Evolutionary conservation across 495 filamentous ascomycete species (phyloP), one percentile per base, ranked within the genome.

Genomic region (Beverwykella pulmonaria): DNA sequence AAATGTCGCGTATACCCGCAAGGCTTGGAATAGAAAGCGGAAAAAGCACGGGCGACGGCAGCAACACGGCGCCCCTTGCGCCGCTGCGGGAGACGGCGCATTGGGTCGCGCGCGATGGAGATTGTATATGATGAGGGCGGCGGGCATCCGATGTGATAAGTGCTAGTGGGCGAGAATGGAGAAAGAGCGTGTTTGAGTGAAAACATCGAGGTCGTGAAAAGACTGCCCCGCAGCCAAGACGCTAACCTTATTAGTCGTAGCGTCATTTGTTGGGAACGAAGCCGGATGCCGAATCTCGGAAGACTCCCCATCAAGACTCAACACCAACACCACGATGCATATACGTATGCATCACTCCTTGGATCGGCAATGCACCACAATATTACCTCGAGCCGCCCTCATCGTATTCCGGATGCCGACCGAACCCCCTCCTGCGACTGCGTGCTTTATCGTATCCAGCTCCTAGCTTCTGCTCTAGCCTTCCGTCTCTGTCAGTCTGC

Each of bases 1-100:
- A 44, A 44, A 44, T 22, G 57, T 69, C 66, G 66, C 70, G 61
- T 69, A 44, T 44, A 72, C 62, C 66, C 63, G 58, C 61, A 72
- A 72, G 39, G 8, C 39, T 44, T 44, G 39, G 39, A 44, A 62
- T 72, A 72, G 70, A 53, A 69, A 65, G 52, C 49, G 36, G n/a
- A n/a, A n/a, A n/a, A 60, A 71, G 69, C 69, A 71, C 69, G 69
- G 64, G 59, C 61, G 20, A 23, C 49, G 20, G 46, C 53, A 61
- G 53, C 61, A 49, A 39, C 56, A 39, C 56, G 65, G 65, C 69
- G 69, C 69, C 56, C 57, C 64, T 14, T 49, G 54, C 41, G 59
- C 15, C n/a, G n/a, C n/a, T n/a, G n/a, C n/a, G n/a, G n/a, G n/a
- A n/a, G n/a, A n/a, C n/a, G n/a, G n/a, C n/a, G n/a, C n/a, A n/a